Conservation (phyloP, 495 filamentous ascomycete species). For the Neurospora sp. region DNA sequence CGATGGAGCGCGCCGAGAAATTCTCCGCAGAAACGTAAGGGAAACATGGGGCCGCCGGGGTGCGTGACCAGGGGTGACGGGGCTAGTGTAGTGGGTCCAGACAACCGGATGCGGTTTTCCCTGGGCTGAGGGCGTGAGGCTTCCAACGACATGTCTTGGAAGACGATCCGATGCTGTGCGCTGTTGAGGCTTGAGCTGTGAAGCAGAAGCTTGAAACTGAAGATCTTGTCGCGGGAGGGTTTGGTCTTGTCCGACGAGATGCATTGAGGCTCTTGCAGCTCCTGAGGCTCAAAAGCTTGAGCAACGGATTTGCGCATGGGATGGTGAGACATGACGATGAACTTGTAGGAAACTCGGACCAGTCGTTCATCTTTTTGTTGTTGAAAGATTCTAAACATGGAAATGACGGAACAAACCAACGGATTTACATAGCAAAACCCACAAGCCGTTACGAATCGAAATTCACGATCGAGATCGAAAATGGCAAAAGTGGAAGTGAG, state of each 20-base stretch:
- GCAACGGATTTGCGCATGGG: background rate
- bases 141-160: background rate
- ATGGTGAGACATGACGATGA: background rate
- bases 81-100: background rate
- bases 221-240: background rate
- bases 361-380: background rate
- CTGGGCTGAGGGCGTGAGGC: background rate
- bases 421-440: background rate
- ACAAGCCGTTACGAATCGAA: background rate
- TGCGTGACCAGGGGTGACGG: background rate
- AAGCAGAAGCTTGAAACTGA: background rate
- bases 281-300: background rate
- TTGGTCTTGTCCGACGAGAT: background rate
- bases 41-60: background rate
- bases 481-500: background rate
- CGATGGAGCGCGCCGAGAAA: background rate
- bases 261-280: background rate
- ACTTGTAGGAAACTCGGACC: background rate
- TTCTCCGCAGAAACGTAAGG: background rate
- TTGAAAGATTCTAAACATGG: background rate
- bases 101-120: background rate
- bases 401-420: background rate
- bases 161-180: background rate
- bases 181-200: background rate
- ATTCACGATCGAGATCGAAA: background rate